Evolutionary conservation across 371 early-diverging fungal genomes (phyloP), one percentile per base, ranked within the genome.

Genomic region (Apophysomyces sp.): DNA sequence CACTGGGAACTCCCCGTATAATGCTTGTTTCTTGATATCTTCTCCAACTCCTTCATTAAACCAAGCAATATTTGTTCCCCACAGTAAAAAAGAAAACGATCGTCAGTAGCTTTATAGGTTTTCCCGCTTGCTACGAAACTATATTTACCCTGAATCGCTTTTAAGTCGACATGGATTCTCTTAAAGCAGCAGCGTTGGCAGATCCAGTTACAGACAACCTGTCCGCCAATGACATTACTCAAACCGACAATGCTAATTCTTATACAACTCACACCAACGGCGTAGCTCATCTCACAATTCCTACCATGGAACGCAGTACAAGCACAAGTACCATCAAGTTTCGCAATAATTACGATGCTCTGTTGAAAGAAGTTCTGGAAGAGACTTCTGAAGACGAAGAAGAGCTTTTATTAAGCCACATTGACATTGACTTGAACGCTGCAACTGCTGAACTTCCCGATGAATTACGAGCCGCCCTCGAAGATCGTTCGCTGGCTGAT

Each of bases 361-460:
- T 83, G 32, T 65, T 86, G 32, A 84, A 81, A 67, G 82, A 86
- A 71, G 84, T 86, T 11, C 72, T 86, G 62, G 85, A 85, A 72
- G 80, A 82, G 52, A 71, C 65, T 30, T 72, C 71, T 31, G 74
- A 77, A 49, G 64, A 69, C 18, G 69, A 67, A n/a, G 69, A 65
- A 26, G 61, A 61, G 4, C 36, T 52, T 9, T 21, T 61, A 31
- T 39, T 77, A 8, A 56, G 66, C 18, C 58, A 63, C 7, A 70
- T 62, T 31, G 74, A 77, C 28, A 76, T 82, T 41, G 80, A 73
- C 59, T 57, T 79, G 27, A 67, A 77, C 55, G 58, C 82, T 6
- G 71, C 76, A 9, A 78, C 80, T 5, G 77, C 80, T 21, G 77
- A 82, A 34, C 65, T 83, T 29, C 77, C 82, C 2, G 72, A 83